Evolutionary conservation across 306 rosid genomes (phyloP), one percentile per base, ranked within the genome.

Genomic region (Cyclanthera cordifolia): DNA sequence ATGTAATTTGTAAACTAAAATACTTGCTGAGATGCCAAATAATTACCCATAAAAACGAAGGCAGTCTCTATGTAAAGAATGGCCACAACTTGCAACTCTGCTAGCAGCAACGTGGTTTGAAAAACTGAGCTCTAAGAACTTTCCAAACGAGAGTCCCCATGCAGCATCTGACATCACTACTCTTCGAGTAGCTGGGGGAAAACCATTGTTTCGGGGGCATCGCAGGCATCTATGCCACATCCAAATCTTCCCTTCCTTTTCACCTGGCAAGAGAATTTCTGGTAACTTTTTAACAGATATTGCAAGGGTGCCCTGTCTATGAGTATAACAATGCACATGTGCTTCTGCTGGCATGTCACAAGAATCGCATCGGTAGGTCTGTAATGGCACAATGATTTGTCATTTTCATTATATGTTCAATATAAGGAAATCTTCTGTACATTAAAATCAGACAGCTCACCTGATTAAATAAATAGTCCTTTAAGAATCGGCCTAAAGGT

Each of bases 151-250:
- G 72, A 94, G 86, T 73, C 97, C 99, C 99, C 99, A 94, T 23
- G 99, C 99, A 73, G 99, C 99, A 83, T 94, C 96, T 69, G 99
- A 94, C 99, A 94, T 94, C 74, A 94, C 80, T 76, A 94, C 85
- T 83, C 99, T 85, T 27, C 78, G 88, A 67, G 99, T 94, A 54
- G 99, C 95, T 55, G 96, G 95, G 53, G 99, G 99, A 79, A 86
- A 94, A 14, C 99, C 96, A 77, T 79, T 77, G 75, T 43, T 75
- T 78, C 96, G 86, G 53, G 97, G 99, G 77, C 99, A 94, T 69
- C 90, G 85, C 78, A 94, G 74, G 86, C 99, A 94, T 77, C 99
- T 85, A 53, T 94, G 99, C 99, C 99, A 94, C 97, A 94, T 94
- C 99, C 99, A 94, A 69, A 94, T 90, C 82, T 86, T 94, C 46